Base-by-base conservation (phyloP, 225 moss, liverwort and hornwort species). In the Bryum argenteum region DNA sequence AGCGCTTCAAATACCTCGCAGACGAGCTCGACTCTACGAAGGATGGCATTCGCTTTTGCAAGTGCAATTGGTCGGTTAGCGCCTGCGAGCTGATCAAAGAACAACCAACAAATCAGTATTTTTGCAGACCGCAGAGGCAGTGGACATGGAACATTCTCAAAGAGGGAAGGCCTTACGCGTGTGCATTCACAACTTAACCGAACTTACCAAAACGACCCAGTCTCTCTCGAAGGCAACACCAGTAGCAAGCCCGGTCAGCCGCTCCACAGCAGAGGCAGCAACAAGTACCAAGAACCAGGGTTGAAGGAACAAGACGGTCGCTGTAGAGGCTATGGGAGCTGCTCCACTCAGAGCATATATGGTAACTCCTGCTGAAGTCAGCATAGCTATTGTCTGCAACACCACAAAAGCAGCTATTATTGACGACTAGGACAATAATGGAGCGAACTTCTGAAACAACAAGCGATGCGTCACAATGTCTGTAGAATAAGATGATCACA, bases 221-320 rank as follows among this genome's bases (percentile, higher is more conserved):
- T 92, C 92, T 76, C 92, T 84, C 78, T 92, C 92, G 66, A 88
- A 85, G 2, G 92, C 92, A 54, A 92, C 92, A 52, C 90, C 92
- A 57, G 76, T 73, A 57, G 90, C 92, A 51, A 92, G 81, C 39
- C 92, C 92, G 13, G 90, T 86, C 73, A 92, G 48, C 52, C 92
- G 84, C 73, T 92, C 92, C 61, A 90, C 81, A 13, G 88, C 79
- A 47, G 90, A 88, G 38, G 92, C 83, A 58, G 86, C 79, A 67
- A 90, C 82, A 41, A 92, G 80, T 48, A 90, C 76, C 80, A 88
- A 56, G 74, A 92, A 92, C 92, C 92, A 92, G 38, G 92, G 92
- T 88, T 87, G 88, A 20, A 86, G 70, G 28, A 90, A 77, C 58
- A 90, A 69, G 48, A 73, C 66, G 13, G 75, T 67, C 22, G 92